These are phyloP conservation scores for Heracleum sosnowskyi DNA, from an alignment of 129 eudicot species.

Conservation along the genomic window DNA sequence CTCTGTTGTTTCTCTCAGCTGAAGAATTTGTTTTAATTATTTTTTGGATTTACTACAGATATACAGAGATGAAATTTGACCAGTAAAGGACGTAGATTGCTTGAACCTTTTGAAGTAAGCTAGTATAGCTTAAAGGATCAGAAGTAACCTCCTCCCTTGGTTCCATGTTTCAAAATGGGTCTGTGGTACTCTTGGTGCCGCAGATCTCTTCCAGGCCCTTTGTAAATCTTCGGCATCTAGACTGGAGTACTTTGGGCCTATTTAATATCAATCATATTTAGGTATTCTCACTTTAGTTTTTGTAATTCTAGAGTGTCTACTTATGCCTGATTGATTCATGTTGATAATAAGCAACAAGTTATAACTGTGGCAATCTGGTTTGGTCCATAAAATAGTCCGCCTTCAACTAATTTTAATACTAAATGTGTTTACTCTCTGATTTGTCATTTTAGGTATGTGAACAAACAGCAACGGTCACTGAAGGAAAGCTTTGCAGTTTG, in stretches of 20 bases:
- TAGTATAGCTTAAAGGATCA: slow-evolving; percentile 24
- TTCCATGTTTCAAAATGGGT: slow-evolving; percentile 23
- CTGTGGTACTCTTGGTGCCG: slow-evolving; percentile 48
- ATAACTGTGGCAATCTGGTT: too few species aligned
- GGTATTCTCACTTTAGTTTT: slow-evolving; percentile 22
- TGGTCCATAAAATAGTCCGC: too few species aligned
- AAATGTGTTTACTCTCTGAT: too few species aligned
- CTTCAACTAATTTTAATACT: too few species aligned
- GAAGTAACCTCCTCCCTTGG: slow-evolving; percentile 30
- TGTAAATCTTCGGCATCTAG: slow-evolving; percentile 46
- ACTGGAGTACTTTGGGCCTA: slow-evolving; percentile 65
- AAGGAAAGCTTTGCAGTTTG: slow-evolving; percentile 46
- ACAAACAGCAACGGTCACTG: slow-evolving; percentile 38
- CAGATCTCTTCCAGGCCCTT: slow-evolving; percentile 53
- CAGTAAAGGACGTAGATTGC: too few species aligned
- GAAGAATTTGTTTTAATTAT: neutral
- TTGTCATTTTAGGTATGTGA: slow-evolving; percentile 43
- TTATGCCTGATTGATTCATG: neutral
- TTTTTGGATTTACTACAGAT: slow-evolving; percentile 39
- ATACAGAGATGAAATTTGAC: slow-evolving; percentile 94
- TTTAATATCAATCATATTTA: slow-evolving; percentile 34
- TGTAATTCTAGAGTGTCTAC: neutral
- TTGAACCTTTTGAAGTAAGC: too few species aligned
- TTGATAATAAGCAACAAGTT: neutral
- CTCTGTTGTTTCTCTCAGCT: neutral